Conservation (phyloP, 805 yeast species). For the Maudiozyma pseudohumilis region DNA sequence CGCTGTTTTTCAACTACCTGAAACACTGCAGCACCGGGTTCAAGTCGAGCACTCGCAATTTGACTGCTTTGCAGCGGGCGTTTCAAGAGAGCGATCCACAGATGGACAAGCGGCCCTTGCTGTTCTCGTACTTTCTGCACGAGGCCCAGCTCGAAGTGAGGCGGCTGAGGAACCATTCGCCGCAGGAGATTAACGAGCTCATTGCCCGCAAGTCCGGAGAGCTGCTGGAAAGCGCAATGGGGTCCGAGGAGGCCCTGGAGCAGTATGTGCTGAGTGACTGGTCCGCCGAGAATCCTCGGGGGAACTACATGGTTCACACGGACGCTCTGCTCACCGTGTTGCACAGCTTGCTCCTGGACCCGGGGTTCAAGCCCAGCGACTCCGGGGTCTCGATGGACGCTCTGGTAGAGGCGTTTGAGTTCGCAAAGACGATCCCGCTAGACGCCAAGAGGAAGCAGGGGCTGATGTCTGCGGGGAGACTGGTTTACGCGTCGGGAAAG, state of each 20-base stretch:
- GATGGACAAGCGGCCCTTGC: conserved; percentile 6
- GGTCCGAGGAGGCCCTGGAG: not conserved
- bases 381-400: conserved; percentile 25
- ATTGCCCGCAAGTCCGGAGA: conserved; percentile 3
- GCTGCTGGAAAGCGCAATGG: not conserved
- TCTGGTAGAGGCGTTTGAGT: conserved; percentile 31
- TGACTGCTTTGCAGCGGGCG: conserved; percentile 9
- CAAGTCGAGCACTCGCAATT: conserved; percentile 17
- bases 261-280: not conserved
- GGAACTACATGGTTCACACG: conserved; percentile 9
- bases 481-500: conserved; percentile 35
- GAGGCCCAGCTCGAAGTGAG: conserved; percentile 20
- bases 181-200: conserved; percentile 6
- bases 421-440: conserved; percentile 32
- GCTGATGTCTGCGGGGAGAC: conserved; percentile 33
- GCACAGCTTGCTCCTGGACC: conserved; percentile 8
- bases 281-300: not conserved
- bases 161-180: conserved; percentile 11
- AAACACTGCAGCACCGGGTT: conserved; percentile 16
- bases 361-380: conserved; percentile 2
- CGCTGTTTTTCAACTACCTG: conserved; percentile 16
- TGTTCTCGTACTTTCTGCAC: conserved; percentile 16
- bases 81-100: not conserved
- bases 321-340: conserved; percentile 16
- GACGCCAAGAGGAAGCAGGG: conserved; percentile 28